Evolutionary conservation across 2,329 filamentous ascomycete genomes (phyloP), one percentile per base, ranked within the genome.

Genomic region (Monosporascus sp.): DNA sequence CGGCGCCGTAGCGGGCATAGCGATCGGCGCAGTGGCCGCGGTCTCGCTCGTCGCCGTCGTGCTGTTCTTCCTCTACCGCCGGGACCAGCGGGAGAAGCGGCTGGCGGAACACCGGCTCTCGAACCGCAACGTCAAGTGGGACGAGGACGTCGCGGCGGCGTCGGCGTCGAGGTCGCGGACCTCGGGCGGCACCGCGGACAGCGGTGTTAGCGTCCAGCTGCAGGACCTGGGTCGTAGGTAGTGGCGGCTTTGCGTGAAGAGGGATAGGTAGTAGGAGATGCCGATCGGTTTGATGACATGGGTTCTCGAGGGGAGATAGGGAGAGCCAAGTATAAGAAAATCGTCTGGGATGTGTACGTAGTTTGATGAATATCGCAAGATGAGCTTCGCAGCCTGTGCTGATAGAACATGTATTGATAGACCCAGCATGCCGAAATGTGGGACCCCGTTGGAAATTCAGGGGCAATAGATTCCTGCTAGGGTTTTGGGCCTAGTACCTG

Each of bases 61-160:
- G 20, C 25, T 51, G 24, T 51, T 51, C 39, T 51, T 51, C 49
- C 34, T 51, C 17, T 51, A 51, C 41, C 49, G 49, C 38, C 49
- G 49, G 6, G 49, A 51, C 49, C 49, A 51, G 49, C 14, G 49
- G 11, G 39, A 51, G 37, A 51, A 51, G 41, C 39, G 49, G 3
- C 39, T 51, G 25, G 49, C 45, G 11, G 49, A 51, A n/a, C 49
- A 38, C 36, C 25, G 31, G 8, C 22, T 45, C 17, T 51, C 49
- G n/a, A 24, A 17, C n/a, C 27, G 49, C 17, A 51, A 51, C 27
- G 49, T 51, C 22, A 51, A 51, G 49, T 51, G 49, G 49, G 49
- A 51, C 42, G 42, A 31, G 17, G 42, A 46, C n/a, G 42, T 17
- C 11, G 42, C 42, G 22, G 24, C 42, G 5, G 8, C 11, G 42